A percentile compares a stretch with the other conserved stretches of the same genome.
Evolutionary conservation across 257 asterid species (phyloP).

Genomic region (Eucommia ulmoides): DNA sequence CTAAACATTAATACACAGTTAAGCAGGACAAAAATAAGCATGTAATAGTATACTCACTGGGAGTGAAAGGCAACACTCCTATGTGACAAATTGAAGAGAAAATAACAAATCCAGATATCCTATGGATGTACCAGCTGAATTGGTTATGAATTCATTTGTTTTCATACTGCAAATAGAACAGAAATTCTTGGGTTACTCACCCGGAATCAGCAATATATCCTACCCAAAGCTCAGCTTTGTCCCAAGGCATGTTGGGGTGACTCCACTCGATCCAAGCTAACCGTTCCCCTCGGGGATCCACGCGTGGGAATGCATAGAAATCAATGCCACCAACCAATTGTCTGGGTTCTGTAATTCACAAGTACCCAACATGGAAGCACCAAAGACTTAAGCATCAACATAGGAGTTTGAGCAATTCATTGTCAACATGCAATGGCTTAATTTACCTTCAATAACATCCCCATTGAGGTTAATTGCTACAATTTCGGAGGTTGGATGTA

Average conservation of each 20-base stretch:
- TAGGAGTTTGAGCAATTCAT: background rate
- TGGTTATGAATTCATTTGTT: background rate
- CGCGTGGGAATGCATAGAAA: background rate
- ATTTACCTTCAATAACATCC: background rate
- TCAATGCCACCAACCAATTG: background rate
- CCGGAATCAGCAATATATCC: background rate
- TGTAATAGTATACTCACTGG: background rate
- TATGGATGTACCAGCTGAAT: background rate
- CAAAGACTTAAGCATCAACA: background rate
- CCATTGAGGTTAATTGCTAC: background rate
- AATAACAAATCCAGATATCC: background rate
- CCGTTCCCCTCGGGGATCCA: background rate
- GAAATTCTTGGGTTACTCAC: background rate
- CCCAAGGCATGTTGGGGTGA: constrained; percentile 2
- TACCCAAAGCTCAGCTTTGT: background rate
- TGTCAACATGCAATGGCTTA: background rate
- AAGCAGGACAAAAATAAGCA: background rate
- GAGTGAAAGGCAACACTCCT: background rate
- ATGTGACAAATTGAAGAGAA: background rate
- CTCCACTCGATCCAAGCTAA: constrained; percentile 1
- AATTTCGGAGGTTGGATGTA: background rate
- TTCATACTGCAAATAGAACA: background rate
- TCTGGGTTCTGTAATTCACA: background rate
- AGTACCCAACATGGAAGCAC: background rate
- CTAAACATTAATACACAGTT: background rate